Base-by-base conservation (phyloP, 2,329 filamentous ascomycete genomes). In the Monosporascus sp. region DNA sequence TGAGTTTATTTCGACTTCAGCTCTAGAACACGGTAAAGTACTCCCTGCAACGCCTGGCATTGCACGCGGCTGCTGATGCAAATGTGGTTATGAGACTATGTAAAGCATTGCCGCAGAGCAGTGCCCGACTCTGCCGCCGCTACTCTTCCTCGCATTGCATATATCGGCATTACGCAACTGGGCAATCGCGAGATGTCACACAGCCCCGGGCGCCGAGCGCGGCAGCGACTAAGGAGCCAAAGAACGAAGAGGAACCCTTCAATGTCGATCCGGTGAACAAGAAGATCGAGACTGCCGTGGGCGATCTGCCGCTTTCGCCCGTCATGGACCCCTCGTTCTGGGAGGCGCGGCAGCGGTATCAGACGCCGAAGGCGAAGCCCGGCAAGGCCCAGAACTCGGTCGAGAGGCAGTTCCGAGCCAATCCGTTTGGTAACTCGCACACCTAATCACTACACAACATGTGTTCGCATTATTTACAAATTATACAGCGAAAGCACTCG, bases 371-470 rank as follows among this genome's bases (percentile, higher is more conserved):
- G 53, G 61, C 65, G 0, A 69, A 70, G 53, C 37, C 63, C 45
- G 65, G 68, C 53, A 52, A 67, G 20, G 63, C 65, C 6, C 59
- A 68, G 22, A 67, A 72, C 25, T 70, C 72, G 2, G 81, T 89
- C 54, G 81, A 85, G 62, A 75, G 73, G 52, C 78, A 81, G 54
- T 70, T 90, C 2, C 72, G 71, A 31, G 75, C 75, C 38, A 91
- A 88, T 58, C 75, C 84, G 2, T 90, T 81, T 59, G 87, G 85
- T 87, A 71, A 31, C 71, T 50, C 37, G 22, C 31, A 6, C 27
- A 14, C 7, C 15, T 14, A 25, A n/a, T 6, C 9, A 6, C 25
- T 15, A 18, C 31, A 43, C 17, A 25, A 41, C 17, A 25, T 20
- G n/a, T 38, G 25, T 9, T 27, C 52, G 55, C 49, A 48, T 41